Percentiles rank a stretch among this genome's conserved stretches.
phyloP scores from a whole-genome alignment of 768 basidiomycete genomes.

The Phanerochaete carnosa region DNA sequence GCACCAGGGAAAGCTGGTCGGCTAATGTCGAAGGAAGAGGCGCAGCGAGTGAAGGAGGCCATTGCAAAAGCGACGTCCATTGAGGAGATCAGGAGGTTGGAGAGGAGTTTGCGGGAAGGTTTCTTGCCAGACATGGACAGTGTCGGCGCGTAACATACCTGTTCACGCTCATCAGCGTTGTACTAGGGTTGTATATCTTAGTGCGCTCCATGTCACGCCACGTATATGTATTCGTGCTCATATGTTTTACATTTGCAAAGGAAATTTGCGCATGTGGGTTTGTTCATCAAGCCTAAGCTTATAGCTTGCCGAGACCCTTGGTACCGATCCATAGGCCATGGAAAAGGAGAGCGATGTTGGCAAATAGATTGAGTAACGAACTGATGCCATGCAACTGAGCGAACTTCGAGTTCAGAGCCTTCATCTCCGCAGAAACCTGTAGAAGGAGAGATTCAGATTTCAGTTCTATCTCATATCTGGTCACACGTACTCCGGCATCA shows the following conservation, averaged over 20 bases:
- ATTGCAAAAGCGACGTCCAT: constrained; percentile 89
- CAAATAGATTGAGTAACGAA: constrained; percentile 59
- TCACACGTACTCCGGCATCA: constrained; percentile 56
- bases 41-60: constrained; percentile 80
- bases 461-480: neutral
- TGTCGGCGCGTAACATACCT: constrained; percentile 59
- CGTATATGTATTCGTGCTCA: neutral
- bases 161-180: constrained; percentile 4
- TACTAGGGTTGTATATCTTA: constrained; percentile 32
- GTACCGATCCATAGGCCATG: constrained; percentile 73
- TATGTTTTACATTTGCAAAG: neutral
- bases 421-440: constrained; percentile 69
- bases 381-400: constrained; percentile 65
- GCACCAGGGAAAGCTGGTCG: constrained; percentile 71
- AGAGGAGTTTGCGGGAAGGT: constrained; percentile 80
- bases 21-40: constrained; percentile 89
- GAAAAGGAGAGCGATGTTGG: constrained; percentile 58
- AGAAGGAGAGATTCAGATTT: neutral
- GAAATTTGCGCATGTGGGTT: neutral
- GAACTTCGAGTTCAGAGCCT: constrained; percentile 64
- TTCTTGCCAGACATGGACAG: constrained; percentile 77
- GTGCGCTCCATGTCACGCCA: constrained; percentile 10
- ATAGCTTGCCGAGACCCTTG: constrained; percentile 37
- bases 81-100: constrained; percentile 82
- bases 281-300: neutral